These are phyloP conservation scores for Dactylellina drechsleri DNA, from an alignment of 2,329 filamentous ascomycete species.

Conservation along the genomic window DNA sequence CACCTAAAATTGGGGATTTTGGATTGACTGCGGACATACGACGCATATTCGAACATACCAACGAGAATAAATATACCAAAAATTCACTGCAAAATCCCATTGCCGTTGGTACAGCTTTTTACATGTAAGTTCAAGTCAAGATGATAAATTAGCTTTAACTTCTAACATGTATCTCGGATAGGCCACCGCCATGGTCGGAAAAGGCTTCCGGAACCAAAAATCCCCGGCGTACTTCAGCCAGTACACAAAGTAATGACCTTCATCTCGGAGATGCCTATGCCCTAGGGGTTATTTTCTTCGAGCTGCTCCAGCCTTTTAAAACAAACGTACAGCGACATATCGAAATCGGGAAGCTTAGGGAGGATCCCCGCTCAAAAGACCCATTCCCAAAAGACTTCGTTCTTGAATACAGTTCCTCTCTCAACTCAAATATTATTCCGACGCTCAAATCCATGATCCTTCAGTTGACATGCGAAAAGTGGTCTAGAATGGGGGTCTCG, in stretches of 20 bases:
- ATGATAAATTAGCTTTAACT: neutral
- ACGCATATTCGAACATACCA: conserved; percentile 59
- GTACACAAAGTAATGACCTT: conserved; percentile 7
- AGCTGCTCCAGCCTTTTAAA: conserved; percentile 69
- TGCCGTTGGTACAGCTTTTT: conserved; percentile 56
- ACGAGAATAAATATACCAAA: conserved; percentile 64
- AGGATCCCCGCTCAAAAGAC: conserved; percentile 10
- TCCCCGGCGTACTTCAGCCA: neutral
- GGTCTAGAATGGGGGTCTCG: conserved; percentile 25
- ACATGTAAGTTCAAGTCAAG: conserved; percentile 24
- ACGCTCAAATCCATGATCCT: conserved; percentile 28
- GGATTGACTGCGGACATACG: conserved; percentile 71
- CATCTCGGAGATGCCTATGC: conserved; percentile 70
- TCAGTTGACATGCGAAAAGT: conserved; percentile 31
- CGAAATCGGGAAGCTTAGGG: conserved; percentile 27
- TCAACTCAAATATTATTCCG: neutral
- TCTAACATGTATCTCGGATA: conserved; percentile 37
- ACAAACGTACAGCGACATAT: conserved; percentile 59
- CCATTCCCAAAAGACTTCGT: conserved; percentile 40
- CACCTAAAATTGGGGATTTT: conserved; percentile 75
- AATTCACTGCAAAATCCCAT: conserved; percentile 72
- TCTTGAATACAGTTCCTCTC: conserved; percentile 1
- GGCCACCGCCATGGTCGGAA: conserved; percentile 39
- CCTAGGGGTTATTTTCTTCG: conserved; percentile 71
- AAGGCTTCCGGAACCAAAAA: neutral